These are phyloP conservation scores for Podospora australis DNA, from an alignment of 495 filamentous ascomycete species.

Conservation along the genomic window DNA sequence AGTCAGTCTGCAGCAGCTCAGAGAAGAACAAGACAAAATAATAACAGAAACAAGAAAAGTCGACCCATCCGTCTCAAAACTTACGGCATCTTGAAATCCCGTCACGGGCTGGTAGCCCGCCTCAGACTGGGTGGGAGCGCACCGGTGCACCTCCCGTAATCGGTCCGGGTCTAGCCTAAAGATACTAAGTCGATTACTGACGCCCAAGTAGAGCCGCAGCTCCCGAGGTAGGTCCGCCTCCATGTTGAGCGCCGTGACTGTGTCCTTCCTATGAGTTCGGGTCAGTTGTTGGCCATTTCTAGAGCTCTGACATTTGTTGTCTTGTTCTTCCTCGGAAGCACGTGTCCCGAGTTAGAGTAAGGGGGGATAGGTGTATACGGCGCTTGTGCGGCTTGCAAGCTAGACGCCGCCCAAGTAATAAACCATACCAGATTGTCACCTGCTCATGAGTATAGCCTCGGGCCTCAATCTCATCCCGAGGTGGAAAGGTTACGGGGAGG, in stretches of 20 bases:
- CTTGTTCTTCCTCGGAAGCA: too few relatives aligned
- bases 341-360: too few relatives aligned
- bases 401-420: too few relatives aligned
- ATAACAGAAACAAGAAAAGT: too few relatives aligned
- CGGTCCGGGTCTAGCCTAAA: slow-evolving; percentile 62
- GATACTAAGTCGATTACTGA: slow-evolving; percentile 58
- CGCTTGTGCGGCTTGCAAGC: too few relatives aligned
- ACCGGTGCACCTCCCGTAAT: slow-evolving; percentile 63
- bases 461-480: slow-evolving; percentile 42
- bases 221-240: slow-evolving; percentile 42
- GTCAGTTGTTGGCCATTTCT: too few relatives aligned
- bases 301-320: too few relatives aligned
- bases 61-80: too few relatives aligned
- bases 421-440: slow-evolving; percentile 80
- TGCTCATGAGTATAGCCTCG: slow-evolving; percentile 53
- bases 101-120: slow-evolving; percentile 71
- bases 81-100: slow-evolving; percentile 76
- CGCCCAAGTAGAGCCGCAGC: slow-evolving; percentile 54
- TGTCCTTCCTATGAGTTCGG: too few relatives aligned
- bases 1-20: too few relatives aligned
- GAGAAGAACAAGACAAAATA: too few relatives aligned
- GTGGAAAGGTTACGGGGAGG: slow-evolving; percentile 60
- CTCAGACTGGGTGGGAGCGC: slow-evolving; percentile 61
- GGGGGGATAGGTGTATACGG: too few relatives aligned
- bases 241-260: slow-evolving; percentile 55